phyloP scores from a whole-genome alignment of 805 yeast species.

The Starmerella etchellsii region DNA sequence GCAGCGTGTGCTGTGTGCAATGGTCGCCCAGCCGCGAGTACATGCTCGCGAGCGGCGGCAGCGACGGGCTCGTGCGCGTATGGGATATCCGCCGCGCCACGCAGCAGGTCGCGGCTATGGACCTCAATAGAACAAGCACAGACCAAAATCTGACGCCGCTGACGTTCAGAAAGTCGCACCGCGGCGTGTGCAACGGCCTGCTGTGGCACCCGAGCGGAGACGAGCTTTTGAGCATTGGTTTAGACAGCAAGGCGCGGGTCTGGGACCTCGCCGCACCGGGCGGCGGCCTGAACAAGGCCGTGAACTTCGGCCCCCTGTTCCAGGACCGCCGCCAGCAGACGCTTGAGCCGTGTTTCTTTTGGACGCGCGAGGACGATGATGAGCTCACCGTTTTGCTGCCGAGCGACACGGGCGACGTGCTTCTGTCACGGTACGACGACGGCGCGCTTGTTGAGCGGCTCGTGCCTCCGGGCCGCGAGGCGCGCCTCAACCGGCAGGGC shows the following conservation, averaged over 20 bases:
- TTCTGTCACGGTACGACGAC: slow-evolving; percentile 43
- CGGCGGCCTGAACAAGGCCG: slow-evolving; percentile 42
- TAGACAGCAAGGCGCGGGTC: slow-evolving; percentile 65
- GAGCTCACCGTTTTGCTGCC: slow-evolving; percentile 43
- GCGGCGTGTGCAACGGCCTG: slow-evolving; percentile 66
- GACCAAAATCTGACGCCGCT: slow-evolving; percentile 23
- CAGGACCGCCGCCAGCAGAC: slow-evolving; percentile 51
- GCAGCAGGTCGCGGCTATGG: slow-evolving; percentile 51
- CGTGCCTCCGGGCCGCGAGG: slow-evolving; percentile 23
- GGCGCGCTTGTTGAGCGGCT: slow-evolving; percentile 53
- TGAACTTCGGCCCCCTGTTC: slow-evolving; percentile 67
- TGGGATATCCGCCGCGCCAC: slow-evolving; percentile 76
- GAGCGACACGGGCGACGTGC: slow-evolving; percentile 60
- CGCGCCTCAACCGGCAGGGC: slow-evolving; percentile 32
- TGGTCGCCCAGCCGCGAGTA: slow-evolving; percentile 62
- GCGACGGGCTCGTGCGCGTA: slow-evolving; percentile 63
- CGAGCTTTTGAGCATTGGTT: slow-evolving; percentile 52
- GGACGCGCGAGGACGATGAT: neutral
- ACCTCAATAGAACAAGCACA: slow-evolving; percentile 37
- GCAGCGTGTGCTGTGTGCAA: slow-evolving; percentile 44
- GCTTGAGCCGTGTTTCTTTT: slow-evolving; percentile 37
- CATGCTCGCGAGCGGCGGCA: slow-evolving; percentile 65
- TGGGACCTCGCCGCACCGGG: slow-evolving; percentile 51
- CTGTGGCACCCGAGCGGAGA: slow-evolving; percentile 60
- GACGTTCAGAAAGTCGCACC: slow-evolving; percentile 46